These are phyloP conservation scores for Malassezia arunalokei DNA, from an alignment of 1,284 basidiomycete genomes.

Conservation along the genomic window DNA sequence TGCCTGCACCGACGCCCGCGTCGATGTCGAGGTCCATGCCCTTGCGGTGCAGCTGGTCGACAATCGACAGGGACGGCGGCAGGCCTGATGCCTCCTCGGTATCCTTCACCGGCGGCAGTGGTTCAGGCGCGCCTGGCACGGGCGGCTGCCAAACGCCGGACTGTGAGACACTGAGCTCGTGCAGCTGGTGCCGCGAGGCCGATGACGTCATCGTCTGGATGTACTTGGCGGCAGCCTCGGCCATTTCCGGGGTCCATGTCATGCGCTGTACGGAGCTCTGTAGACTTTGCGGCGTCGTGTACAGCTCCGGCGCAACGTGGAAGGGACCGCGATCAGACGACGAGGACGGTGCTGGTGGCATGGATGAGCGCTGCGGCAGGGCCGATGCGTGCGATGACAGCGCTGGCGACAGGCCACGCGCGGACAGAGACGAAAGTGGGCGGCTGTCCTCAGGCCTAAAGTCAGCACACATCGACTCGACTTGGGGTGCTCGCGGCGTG, in stretches of 20 bases:
- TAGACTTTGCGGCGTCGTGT: conserved; percentile 13
- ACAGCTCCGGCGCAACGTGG: conserved; percentile 13
- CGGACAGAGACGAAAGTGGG: background rate
- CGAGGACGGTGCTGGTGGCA: background rate
- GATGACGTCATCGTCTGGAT: conserved; percentile 12
- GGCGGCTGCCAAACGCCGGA: background rate
- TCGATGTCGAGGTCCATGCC: conserved; percentile 6
- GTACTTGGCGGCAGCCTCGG: conserved; percentile 16
- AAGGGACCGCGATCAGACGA: background rate
- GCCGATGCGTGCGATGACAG: background rate
- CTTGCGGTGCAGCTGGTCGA: conserved; percentile 9
- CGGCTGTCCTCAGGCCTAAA: background rate
- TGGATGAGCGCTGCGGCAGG: background rate
- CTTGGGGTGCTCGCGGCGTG: conserved; percentile 10
- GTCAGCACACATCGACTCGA: conserved; percentile 8
- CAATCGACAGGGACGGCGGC: conserved; percentile 11
- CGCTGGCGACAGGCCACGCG: background rate
- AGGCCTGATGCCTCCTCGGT: background rate
- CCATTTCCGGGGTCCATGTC: conserved; percentile 17
- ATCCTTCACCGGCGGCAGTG: background rate
- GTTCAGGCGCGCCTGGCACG: background rate
- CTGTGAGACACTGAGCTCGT: background rate
- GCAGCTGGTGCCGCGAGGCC: background rate
- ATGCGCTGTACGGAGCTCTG: conserved; percentile 6
- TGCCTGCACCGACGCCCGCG: conserved; percentile 13